These are phyloP conservation scores for Colletotrichum plurivorum DNA, from an alignment of 2,329 filamentous ascomycete genomes.

Conservation along the genomic window DNA sequence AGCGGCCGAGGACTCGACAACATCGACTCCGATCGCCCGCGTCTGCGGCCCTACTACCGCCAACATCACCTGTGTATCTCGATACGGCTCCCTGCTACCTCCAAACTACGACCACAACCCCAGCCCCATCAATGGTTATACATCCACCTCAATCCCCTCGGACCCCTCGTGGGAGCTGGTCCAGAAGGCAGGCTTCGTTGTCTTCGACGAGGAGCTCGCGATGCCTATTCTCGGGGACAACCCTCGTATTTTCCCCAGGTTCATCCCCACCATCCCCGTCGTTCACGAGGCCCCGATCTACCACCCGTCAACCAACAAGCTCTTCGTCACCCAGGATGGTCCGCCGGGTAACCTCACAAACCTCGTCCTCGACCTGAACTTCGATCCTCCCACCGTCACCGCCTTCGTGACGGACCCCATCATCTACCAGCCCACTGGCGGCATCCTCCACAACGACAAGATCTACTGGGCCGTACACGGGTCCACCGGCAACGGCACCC, in stretches of 20 bases:
- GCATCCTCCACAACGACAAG: background rate
- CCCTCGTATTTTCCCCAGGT: background rate
- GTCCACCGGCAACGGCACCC: background rate
- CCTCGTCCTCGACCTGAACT: background rate
- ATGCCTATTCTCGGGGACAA: constrained; percentile 1
- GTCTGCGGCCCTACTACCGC: background rate
- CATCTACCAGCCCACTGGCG: background rate
- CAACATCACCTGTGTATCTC: background rate
- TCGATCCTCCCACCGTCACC: background rate
- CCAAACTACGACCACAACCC: background rate
- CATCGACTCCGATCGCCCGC: background rate
- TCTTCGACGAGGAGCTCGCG: constrained; percentile 3
- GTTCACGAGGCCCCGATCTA: background rate
- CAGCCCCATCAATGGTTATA: background rate
- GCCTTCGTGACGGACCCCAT: background rate
- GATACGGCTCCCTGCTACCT: background rate
- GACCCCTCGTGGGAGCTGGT: background rate
- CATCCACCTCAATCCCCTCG: background rate
- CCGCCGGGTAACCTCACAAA: background rate
- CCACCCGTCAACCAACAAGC: background rate
- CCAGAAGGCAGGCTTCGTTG: background rate
- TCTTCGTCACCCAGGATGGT: background rate
- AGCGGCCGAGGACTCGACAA: background rate
- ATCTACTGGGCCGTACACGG: background rate
- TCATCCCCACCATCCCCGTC: background rate